Base-by-base conservation (phyloP, 352 stramenopile genomes). In the Saprolegnia parasitica region DNA sequence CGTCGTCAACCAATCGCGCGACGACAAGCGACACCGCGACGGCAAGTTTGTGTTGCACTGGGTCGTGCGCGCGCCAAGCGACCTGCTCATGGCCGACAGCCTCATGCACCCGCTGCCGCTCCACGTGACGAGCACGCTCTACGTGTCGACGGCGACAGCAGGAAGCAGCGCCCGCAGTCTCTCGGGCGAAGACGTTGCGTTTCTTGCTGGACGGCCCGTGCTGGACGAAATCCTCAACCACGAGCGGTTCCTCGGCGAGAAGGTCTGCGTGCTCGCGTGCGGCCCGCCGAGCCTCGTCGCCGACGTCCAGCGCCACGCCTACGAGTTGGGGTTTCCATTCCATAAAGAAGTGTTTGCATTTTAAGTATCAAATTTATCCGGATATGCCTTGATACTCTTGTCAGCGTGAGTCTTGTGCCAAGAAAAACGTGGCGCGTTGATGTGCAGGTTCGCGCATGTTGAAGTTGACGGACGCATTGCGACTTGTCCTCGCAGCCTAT, bases 281-380 rank as follows among this genome's bases (percentile, higher is more conserved):
- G 86, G 86, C 0, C 86, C 86, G 20, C 83, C 83, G 5, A 87
- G 83, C 37, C 87, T 94, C 78, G 81, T 77, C 8, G 78, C 81
- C 15, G 82, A 89, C 58, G 84, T 84, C 0, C 86, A 94, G 68
- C 39, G 73, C 20, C 74, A 90, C 2, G 82, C 86, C n/a, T 79
- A 81, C 39, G 75, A 73, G 57, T 87, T 81, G 57, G 76, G 76
- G 60, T 92, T 90, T 67, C 81, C 88, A 61, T 92, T 94, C 72
- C 86, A 94, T 74, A 92, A 91, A 67, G 86, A 94, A 66, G 77
- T 91, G 40, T 94, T 94, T 67, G 79, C 81, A 80, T 94, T 84
- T 57, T 67, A 72, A 67, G 6, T 67, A 60, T 60, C 18, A 49
- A 49, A 11, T 49, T 49, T 49, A n/a, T 35, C 29, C 29, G 29